phyloP scores from a whole-genome alignment of 1,284 basidiomycete species.

The Clitocybe nebularis region DNA sequence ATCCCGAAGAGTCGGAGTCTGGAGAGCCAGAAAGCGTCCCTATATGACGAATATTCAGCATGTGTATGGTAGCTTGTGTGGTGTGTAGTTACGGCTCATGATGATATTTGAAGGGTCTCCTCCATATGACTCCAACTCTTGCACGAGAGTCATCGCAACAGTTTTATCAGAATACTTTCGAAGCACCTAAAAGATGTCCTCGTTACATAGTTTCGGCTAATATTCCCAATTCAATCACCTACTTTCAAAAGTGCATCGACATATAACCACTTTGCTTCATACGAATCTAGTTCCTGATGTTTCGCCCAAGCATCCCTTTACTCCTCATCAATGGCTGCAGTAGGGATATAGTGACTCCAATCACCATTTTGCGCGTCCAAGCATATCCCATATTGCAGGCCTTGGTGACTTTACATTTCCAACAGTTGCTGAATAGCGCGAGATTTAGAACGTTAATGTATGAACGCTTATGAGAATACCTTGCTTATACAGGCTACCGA shows the following conservation, averaged over 20 bases:
- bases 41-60: constrained; percentile 21
- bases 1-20: constrained; percentile 58
- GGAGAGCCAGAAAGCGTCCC: constrained; percentile 46
- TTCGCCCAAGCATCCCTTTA: constrained; percentile 93
- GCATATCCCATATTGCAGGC: constrained; percentile 90
- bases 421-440: constrained; percentile 70
- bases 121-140: constrained; percentile 80
- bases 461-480: too few relatives aligned
- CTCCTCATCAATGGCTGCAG: constrained; percentile 19
- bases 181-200: constrained; percentile 52
- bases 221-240: constrained; percentile 14
- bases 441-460: constrained; percentile 7
- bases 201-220: not conserved
- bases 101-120: constrained; percentile 68
- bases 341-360: constrained; percentile 14
- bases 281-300: constrained; percentile 74
- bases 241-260: constrained; percentile 87
- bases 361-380: constrained; percentile 93
- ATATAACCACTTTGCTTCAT: constrained; percentile 88
- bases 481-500: constrained; percentile 82
- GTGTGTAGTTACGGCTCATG: constrained; percentile 55
- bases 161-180: constrained; percentile 83
- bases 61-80: not conserved
- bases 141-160: constrained; percentile 68
- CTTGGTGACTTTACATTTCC: constrained; percentile 80